phyloP scores from a whole-genome alignment of 2,329 filamentous ascomycete species.

The Fusarium falciforme region DNA sequence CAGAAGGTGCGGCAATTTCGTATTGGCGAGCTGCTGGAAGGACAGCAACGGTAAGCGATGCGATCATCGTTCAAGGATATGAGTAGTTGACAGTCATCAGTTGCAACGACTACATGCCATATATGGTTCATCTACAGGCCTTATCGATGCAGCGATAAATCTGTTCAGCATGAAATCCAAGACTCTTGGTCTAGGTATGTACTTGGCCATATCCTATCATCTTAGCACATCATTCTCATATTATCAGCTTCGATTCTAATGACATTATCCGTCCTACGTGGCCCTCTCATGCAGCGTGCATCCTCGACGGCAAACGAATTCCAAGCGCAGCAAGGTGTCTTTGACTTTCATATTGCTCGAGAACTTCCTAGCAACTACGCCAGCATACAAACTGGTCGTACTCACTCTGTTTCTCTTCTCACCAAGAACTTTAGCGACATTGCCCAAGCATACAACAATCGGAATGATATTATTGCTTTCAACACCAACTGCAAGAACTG shows the following conservation, averaged over 20 bases:
- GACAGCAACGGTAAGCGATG: constrained; percentile 29
- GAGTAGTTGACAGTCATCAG: neutral
- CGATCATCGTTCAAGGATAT: accelerated
- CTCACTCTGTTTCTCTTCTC: constrained; percentile 20
- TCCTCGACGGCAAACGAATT: constrained; percentile 29
- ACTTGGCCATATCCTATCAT: neutral
- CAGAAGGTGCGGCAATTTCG: constrained; percentile 34
- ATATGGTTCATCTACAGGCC: constrained; percentile 33
- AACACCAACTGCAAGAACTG: constrained; percentile 29
- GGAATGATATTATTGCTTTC: constrained; percentile 24
- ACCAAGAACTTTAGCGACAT: constrained; percentile 36
- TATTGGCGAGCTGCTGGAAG: constrained; percentile 34
- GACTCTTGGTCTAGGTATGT: constrained; percentile 29
- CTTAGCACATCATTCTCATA: neutral
- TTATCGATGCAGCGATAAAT: constrained; percentile 26
- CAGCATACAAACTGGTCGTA: constrained; percentile 31
- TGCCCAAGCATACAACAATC: constrained; percentile 32
- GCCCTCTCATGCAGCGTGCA: constrained; percentile 33
- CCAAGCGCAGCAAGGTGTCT: neutral
- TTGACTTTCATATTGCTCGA: constrained; percentile 33
- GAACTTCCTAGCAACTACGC: constrained; percentile 30
- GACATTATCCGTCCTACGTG: constrained; percentile 35
- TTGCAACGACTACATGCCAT: constrained; percentile 32
- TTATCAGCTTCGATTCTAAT: constrained; percentile 28
- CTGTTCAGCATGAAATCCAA: constrained; percentile 30